Evolutionary conservation across 2,329 filamentous ascomycete species (phyloP), one percentile per base, ranked within the genome.

Genomic region (Pseudocercospora fuligena): DNA sequence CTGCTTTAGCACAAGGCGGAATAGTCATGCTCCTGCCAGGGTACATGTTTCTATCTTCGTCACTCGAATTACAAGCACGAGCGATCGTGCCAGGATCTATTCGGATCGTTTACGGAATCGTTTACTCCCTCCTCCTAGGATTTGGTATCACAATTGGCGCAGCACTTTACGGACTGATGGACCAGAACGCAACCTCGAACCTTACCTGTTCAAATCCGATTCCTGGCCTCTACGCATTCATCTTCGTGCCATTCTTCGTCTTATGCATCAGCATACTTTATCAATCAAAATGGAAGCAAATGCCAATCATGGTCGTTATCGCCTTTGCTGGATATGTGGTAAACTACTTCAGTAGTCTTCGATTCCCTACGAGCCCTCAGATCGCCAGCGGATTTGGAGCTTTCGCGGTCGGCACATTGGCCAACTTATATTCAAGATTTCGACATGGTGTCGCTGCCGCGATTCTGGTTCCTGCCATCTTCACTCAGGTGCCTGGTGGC

Each of bases 401-500:
- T 0, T 84, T 96, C 60, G 86, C 88, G 0, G 88, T 96, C 16
- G 92, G 92, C 11, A 86, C 93, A 40, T 80, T 93, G 59, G 92
- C 92, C 2, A 96, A 96, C 71, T 75, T 93, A 1, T 94, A 95
- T 80, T 90, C 90, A 11, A 79, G 82, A 7, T 80, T 88, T 5
- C 88, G 90, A 12, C 93, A 94, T 76, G 91, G 91, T 1, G 86
- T 97, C 2, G 93, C 93, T 0, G 93, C 93, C 0, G 92, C 92
- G 0, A 90, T 92, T 1, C 92, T 97, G 84, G 81, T 97, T 8
- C 93, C 93, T 0, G 93, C 91, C 5, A 96, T 97, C 69, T 96
- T 96, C 69, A 86, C 89, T 1, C 86, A 88, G 66, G 87, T 89
- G 0, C 87, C 87, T 0, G 86, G 83, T 1, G 87, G 87, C 1